Base-by-base conservation (phyloP, 805 yeast genomes). In the Hanseniaspora valbyensis region DNA sequence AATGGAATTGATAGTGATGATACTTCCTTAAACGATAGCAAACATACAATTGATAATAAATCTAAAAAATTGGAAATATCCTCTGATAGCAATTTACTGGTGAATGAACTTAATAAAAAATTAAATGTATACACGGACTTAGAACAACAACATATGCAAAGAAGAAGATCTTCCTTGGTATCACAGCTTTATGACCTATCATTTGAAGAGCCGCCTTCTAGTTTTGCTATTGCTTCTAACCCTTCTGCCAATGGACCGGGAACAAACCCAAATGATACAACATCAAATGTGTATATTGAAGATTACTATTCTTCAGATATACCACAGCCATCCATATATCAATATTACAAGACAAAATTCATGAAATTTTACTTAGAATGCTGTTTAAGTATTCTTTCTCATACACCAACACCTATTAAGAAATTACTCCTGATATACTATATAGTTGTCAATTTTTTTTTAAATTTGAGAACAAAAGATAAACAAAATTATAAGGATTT, bases 271-370 rank as follows among this genome's bases (percentile, higher is more conserved):
- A 9, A 38, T 19, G 40, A 34, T 16, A n/a, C 39, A 28, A 12
- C 18, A 7, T 6, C 18, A 6, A 32, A 32, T n/a, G 7, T 32
- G 7, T 32, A 32, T n/a, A n/a, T 38, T 13, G 42, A 38, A n/a
- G 42, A 46, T 25, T 46, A 46, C 13, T 37, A 38, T 13, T 19
- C 29, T 2, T 22, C 39, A 4, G 50, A 45, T 2, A 2, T 37
- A 4, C 14, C 42, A 28, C 25, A 37, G 30, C 43, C 50, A 3
- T 45, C 50, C 2, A 2, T 38, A 6, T 46, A 18, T 25, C 50
- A 46, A 13, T 46, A 46, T 28, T 46, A 46, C 34, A 46, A 32
- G 30, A 33, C 50, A 18, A 46, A 46, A 33, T 36, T 28, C n/a
- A 46, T 46, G 44, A 29, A 18, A 14, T 4, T 46, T 10, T 46